Evolutionary conservation across 352 stramenopile genomes (phyloP), one percentile per base, ranked within the genome.

Genomic region (Globisporangium alternatum): DNA sequence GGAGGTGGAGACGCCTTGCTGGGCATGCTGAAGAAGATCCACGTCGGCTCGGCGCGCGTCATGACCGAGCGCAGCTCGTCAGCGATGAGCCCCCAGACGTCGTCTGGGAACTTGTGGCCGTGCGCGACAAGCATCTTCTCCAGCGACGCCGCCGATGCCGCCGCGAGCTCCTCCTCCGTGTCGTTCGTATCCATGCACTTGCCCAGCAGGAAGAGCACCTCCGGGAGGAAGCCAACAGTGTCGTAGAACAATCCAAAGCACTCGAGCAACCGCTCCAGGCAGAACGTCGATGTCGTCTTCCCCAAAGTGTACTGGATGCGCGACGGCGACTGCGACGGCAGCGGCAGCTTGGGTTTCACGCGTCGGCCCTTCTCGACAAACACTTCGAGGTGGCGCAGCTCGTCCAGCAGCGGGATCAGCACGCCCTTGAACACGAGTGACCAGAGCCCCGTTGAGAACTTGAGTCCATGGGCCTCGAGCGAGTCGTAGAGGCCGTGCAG

Each of bases 241-340:
- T 95, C 86, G 65, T 91, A 95, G 60, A 85, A 93, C n/a, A 87
- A 48, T 0, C 83, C 84, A 70, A 92, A 95, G 47, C 82, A 85
- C 28, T 91, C 72, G 2, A 90, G 61, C 15, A 95, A 56, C 0
- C 78, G 68, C 66, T 89, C 79, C 1, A 90, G 64, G 52, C 81
- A 92, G 49, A 88, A 56, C n/a, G 83, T 90, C 7, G 81, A 81
- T 1, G 81, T 90, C 0, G 79, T 76, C 60, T 88, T 83, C 5
- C 78, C 76, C 17, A 65, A 56, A 15, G 56, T 70, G 37, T 80
- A 83, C 30, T 64, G 71, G 61, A 81, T 78, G 25, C 60, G 65
- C 37, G 67, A 73, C 7, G 64, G 47, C 10, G 56, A 63, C 54
- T 12, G 59, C 64, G 61, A 39, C 2, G 69, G 60, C 2, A 81